A percentile compares a stretch with the other conserved stretches of the same genome.
phyloP scores from a whole-genome alignment of 2,329 filamentous ascomycete species.

The Myriangium duriaei region DNA sequence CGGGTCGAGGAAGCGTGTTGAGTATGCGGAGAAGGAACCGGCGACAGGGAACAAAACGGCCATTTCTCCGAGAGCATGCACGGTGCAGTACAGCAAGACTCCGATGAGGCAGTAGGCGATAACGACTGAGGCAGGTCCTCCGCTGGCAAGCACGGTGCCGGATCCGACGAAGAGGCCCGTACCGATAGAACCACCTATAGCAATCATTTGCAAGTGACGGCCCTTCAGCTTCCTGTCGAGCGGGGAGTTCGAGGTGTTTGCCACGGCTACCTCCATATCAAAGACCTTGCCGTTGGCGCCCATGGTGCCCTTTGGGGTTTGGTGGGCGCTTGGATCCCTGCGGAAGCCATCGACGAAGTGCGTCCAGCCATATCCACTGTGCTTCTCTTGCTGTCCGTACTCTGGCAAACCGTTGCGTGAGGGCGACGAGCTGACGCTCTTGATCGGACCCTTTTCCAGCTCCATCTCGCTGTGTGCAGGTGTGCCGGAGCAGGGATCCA shows the following conservation, averaged over 20 bases:
- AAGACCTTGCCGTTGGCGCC: constrained; percentile 45
- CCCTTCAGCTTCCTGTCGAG: constrained; percentile 65
- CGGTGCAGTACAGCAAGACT: constrained; percentile 22
- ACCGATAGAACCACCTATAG: constrained; percentile 75
- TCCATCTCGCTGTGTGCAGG: constrained; percentile 2
- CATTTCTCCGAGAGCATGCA: constrained; percentile 24
- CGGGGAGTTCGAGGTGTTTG: constrained; percentile 58
- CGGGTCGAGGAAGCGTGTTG: constrained; percentile 23
- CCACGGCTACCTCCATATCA: constrained; percentile 49
- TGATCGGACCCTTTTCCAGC: constrained; percentile 4
- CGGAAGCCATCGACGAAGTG: constrained; percentile 50
- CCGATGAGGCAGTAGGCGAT: constrained; percentile 22
- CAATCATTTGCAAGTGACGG: constrained; percentile 92
- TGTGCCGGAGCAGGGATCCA: no score
- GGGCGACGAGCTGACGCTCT: constrained; percentile 8
- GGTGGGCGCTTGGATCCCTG: constrained; percentile 45
- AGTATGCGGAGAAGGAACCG: constrained; percentile 25
- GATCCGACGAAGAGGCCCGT: constrained; percentile 25
- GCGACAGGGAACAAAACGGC: constrained; percentile 24
- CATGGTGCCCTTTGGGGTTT: constrained; percentile 33
- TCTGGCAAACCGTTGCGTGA: not conserved
- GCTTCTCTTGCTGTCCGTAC: constrained; percentile 2
- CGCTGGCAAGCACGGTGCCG: constrained; percentile 20
- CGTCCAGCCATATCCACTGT: not conserved
- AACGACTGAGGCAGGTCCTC: constrained; percentile 24